phyloP scores from a whole-genome alignment of 495 filamentous ascomycete species.

The Staphylotrichum tortipilum region DNA sequence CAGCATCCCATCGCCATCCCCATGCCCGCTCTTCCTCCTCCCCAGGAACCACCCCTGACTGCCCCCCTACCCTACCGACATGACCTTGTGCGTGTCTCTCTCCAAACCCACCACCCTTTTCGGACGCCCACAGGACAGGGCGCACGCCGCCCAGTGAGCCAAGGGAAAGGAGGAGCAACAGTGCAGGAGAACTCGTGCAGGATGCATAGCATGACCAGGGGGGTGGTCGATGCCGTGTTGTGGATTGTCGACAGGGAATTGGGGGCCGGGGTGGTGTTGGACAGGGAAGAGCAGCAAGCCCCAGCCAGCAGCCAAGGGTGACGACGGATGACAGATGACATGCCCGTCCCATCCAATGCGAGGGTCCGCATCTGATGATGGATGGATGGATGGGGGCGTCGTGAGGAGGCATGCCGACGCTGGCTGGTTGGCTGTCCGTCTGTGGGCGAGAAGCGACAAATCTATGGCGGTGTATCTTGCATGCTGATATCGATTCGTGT shows the following conservation, averaged over 20 bases:
- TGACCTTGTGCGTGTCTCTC: not conserved
- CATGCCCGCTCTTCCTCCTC: no score
- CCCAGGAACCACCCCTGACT: no score
- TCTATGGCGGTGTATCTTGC: slow-evolving; percentile 6
- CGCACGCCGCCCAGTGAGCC: not conserved
- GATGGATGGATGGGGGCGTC: no score
- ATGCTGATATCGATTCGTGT: slow-evolving; percentile 2
- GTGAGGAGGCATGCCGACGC: no score
- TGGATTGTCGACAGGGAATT: not conserved
- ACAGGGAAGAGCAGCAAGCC: no score
- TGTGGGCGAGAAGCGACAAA: not conserved
- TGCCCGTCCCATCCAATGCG: no score
- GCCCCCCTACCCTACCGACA: not conserved
- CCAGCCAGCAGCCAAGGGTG: not conserved
- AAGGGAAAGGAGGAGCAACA: not conserved
- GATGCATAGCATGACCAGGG: slow-evolving; percentile 1
- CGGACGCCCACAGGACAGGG: not conserved
- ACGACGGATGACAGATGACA: not conserved
- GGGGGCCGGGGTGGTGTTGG: no score
- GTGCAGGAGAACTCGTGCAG: slow-evolving; percentile 2
- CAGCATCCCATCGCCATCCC: no score
- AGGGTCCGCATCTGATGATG: no score
- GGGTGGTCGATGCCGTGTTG: no score
- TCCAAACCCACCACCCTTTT: not conserved
- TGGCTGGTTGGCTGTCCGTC: not conserved